Conservation (phyloP, 108 stramenopile species). For the Cylindrotheca closterium region DNA sequence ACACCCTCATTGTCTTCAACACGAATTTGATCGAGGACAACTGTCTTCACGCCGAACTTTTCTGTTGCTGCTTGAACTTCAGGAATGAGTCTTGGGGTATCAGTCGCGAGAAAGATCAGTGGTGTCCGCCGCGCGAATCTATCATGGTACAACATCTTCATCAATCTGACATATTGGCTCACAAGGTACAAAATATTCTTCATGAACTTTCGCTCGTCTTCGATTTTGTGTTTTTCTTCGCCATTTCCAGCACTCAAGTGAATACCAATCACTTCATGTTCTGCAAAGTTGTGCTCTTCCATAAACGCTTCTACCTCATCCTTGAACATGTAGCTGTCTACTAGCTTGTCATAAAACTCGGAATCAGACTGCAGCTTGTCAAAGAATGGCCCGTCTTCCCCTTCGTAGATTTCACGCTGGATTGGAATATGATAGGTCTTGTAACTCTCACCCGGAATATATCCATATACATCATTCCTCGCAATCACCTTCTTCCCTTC, state of each 20-base stretch:
- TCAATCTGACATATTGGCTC: conserved; percentile 1
- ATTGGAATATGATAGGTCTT: conserved; percentile 33
- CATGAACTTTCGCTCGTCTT: background rate
- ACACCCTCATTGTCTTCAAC: conserved; percentile 35
- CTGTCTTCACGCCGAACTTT: conserved; percentile 11
- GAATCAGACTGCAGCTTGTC: conserved; percentile 37
- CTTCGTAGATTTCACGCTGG: background rate
- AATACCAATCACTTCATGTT: conserved; percentile 48
- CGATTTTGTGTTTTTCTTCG: conserved; percentile 25
- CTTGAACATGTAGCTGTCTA: conserved; percentile 24
- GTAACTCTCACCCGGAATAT: conserved; percentile 40
- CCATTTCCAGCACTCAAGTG: conserved; percentile 54
- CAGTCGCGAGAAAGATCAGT: conserved; percentile 51
- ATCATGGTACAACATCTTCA: background rate
- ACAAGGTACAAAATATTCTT: background rate
- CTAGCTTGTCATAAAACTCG: conserved; percentile 34
- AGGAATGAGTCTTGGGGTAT: conserved; percentile 41
- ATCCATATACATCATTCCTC: conserved; percentile 54
- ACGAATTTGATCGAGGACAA: conserved; percentile 25
- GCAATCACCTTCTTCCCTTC: conserved; percentile 7
- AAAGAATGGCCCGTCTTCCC: conserved; percentile 3
- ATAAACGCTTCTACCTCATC: conserved; percentile 21
- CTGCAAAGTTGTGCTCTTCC: conserved; percentile 28
- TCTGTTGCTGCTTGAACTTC: conserved; percentile 21
- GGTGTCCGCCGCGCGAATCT: conserved; percentile 9